Base-by-base conservation (phyloP, 306 rosid genomes). In the Myrica gale region DNA sequence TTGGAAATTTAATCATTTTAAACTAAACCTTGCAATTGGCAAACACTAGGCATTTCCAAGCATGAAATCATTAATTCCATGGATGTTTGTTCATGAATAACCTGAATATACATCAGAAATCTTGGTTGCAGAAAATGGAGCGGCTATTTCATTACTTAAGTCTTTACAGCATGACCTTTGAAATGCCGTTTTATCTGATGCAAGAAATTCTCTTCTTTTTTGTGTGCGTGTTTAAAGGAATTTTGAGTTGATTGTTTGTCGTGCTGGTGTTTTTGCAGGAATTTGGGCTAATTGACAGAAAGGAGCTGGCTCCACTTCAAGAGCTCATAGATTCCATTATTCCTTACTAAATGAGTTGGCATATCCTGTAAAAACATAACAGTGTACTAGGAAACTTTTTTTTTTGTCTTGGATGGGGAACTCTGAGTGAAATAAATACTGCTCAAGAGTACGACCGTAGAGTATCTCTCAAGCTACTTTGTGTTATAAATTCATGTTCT, bases 231-330 rank as follows among this genome's bases (percentile, higher is more conserved):
- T 32, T 32, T 32, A 41, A 37, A 19, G 8, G 19, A 55, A 19
- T n/a, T 19, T 20, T 63, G 47, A 39, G 47, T 63, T 16, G 45
- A 63, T 73, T 52, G 62, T 72, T 45, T 26, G 13, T 42, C 32
- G 16, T 43, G 56, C 65, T 77, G 32, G 82, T 53, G 7, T 78
- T 58, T 72, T 23, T 81, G 81, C 91, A 96, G 99, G 99, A 96
- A 84, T 96, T 96, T 76, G 98, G 83, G 74, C 92, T 96, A 85
- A 88, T 96, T 52, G 99, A 96, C 89, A 96, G 90, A 84, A 95
- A 88, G 86, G 99, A 92, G 90, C 88, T 96, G 88, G 98, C 99
- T 76, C 99, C 99, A 52, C 99, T 96, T 69, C 99, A 96, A 75
- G 99, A 96, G 87, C 98, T 96, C 76, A 90, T 96, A 72, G 99